These are phyloP conservation scores for Thielaviopsis populi DNA, from an alignment of 2,329 filamentous ascomycete genomes.

Conservation along the genomic window DNA sequence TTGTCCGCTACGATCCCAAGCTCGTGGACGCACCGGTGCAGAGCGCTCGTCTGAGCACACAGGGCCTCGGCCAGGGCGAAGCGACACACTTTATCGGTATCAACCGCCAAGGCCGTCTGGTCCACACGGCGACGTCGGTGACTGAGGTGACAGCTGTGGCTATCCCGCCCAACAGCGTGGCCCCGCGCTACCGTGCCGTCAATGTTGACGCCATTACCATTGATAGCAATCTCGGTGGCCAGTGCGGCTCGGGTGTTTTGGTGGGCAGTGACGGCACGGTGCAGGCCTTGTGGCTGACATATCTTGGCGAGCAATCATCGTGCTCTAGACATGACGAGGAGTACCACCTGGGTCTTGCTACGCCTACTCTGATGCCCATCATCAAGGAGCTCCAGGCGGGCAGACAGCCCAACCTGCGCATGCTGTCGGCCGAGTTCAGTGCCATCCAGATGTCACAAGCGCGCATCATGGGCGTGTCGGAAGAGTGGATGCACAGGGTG, in stretches of 20 bases:
- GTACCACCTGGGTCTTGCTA: constrained; percentile 86
- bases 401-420: constrained; percentile 64
- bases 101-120: constrained; percentile 86
- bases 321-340: constrained; percentile 79
- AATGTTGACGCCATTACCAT: constrained; percentile 96
- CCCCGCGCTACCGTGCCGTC: constrained; percentile 83
- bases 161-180: constrained; percentile 83
- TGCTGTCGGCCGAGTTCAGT: constrained; percentile 86
- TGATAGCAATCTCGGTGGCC: constrained; percentile 77
- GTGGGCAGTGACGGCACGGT: constrained; percentile 82
- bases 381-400: constrained; percentile 72
- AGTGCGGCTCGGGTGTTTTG: constrained; percentile 88
- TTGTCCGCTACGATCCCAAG: constrained; percentile 85
- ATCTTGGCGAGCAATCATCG: constrained; percentile 74
- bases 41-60: constrained; percentile 67
- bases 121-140: constrained; percentile 84
- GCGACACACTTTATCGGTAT: constrained; percentile 97
- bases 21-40: constrained; percentile 89
- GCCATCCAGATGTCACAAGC: constrained; percentile 95
- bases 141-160: constrained; percentile 96
- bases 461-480: constrained; percentile 89
- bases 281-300: constrained; percentile 91
- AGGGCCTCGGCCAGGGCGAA: constrained; percentile 79
- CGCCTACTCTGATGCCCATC: constrained; percentile 78
- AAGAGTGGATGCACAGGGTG: constrained; percentile 89